Percentiles rank a stretch among this genome's conserved stretches.
Evolutionary conservation across 495 filamentous ascomycete species (phyloP).

Genomic region (Podospora pseudopauciseta): DNA sequence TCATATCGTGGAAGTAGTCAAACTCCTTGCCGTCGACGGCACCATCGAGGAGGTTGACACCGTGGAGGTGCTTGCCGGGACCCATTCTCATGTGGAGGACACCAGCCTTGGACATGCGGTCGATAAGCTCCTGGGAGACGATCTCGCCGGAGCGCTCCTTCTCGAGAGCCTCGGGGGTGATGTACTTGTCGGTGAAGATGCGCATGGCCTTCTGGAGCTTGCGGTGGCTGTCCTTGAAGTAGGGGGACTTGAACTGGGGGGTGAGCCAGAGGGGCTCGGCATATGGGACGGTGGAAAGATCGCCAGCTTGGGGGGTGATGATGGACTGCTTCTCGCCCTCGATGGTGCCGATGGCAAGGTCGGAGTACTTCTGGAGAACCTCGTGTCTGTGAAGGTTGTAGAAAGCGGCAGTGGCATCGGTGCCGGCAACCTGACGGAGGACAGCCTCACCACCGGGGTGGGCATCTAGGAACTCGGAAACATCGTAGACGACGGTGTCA

Average conservation of each 20-base stretch:
- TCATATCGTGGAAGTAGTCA: conserved; percentile 83
- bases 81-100: conserved; percentile 80
- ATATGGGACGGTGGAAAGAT: conserved; percentile 72
- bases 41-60: conserved; percentile 62
- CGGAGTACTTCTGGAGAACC: conserved; percentile 71
- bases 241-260: conserved; percentile 74
- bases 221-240: conserved; percentile 75
- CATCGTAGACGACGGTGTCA: conserved; percentile 89
- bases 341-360: conserved; percentile 72
- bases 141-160: conserved; percentile 72
- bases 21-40: conserved; percentile 74
- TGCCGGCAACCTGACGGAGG: conserved; percentile 77
- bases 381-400: conserved; percentile 94
- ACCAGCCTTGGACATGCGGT: conserved; percentile 69
- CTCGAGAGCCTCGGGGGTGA: conserved; percentile 72
- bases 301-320: conserved; percentile 64
- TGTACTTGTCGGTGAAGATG: conserved; percentile 66
- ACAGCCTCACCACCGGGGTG: conserved; percentile 85
- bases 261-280: conserved; percentile 78
- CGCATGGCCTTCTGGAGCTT: conserved; percentile 67
- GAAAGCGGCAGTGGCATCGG: conserved; percentile 82
- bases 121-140: conserved; percentile 73
- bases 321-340: conserved; percentile 71
- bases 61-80: conserved; percentile 78
- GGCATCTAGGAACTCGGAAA: conserved; percentile 86